Conservation (phyloP, 805 yeast genomes). For the Dipodascopsis uninucleata region DNA sequence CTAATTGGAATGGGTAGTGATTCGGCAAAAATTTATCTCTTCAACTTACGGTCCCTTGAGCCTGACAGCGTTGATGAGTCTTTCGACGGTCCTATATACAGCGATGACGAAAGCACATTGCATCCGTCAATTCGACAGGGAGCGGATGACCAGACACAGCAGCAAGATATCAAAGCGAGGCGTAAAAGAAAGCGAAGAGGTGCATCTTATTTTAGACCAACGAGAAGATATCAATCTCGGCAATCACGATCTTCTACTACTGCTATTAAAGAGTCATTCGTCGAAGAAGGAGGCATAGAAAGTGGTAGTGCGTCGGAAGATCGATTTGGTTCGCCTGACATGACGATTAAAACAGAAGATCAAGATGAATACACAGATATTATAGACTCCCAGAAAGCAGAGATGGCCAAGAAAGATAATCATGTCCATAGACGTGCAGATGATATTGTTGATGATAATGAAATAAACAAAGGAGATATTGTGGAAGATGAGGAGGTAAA, state of each 20-base stretch:
- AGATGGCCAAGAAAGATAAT: too few species aligned
- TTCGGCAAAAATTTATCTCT: constrained; percentile 16
- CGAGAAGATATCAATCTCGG: too few species aligned
- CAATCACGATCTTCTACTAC: too few species aligned
- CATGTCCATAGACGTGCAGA: too few species aligned
- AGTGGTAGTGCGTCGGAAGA: too few species aligned
- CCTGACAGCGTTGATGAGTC: background rate
- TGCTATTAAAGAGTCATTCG: constrained; percentile 1
- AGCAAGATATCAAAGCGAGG: background rate
- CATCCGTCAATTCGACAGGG: background rate
- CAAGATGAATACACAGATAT: too few species aligned
- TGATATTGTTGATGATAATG: too few species aligned
- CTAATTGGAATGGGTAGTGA: constrained; percentile 23
- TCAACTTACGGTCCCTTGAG: constrained; percentile 12
- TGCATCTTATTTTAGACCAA: background rate
- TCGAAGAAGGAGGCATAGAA: background rate
- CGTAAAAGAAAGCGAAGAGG: background rate
- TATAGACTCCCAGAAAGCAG: too few species aligned
- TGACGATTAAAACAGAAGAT: too few species aligned
- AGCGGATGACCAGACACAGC: background rate
- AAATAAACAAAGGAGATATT: too few species aligned
- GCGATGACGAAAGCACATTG: background rate
- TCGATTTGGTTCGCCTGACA: too few species aligned
- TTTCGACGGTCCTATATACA: background rate
- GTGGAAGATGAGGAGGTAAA: too few species aligned